Evolutionary conservation across 176 grass and related monocot genomes (phyloP).

Genomic region (Oryza australiensis): DNA sequence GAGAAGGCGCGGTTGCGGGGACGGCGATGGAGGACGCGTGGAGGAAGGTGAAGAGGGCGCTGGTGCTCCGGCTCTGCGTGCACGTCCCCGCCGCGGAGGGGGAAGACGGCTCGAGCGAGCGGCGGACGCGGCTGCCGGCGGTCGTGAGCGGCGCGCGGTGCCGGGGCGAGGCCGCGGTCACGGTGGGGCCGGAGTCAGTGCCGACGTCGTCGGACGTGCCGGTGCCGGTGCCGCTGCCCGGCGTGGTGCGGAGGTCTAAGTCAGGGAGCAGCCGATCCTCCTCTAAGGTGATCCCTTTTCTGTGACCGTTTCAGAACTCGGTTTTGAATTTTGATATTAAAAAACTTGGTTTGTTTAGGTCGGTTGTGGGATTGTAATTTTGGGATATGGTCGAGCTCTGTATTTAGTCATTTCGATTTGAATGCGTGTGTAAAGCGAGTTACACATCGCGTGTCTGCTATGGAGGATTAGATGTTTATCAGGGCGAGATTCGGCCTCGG

Average conservation of each 20-base stretch:
- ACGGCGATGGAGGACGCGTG: conserved; percentile 66
- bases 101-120: neutral
- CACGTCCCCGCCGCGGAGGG: conserved; percentile 14
- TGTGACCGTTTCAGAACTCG: neutral
- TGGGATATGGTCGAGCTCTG: neutral
- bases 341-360: neutral
- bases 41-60: conserved; percentile 69
- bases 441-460: neutral
- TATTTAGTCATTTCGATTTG: neutral
- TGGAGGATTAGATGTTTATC: neutral
- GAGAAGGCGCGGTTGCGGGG: neutral
- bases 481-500: neutral
- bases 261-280: conserved; percentile 51
- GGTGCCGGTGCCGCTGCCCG: neutral
- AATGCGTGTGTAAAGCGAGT: neutral
- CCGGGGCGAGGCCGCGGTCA: conserved; percentile 6
- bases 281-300: conserved; percentile 60
- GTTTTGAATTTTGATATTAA: neutral
- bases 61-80: conserved; percentile 57
- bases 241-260: conserved; percentile 43
- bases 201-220: conserved; percentile 1
- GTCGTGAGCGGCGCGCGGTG: neutral
- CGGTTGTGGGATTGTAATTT: conserved; percentile 2
- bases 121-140: neutral
- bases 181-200: conserved; percentile 8